Base-by-base conservation (phyloP, 768 basidiomycete species). In the Rhizopogon vulgaris region DNA sequence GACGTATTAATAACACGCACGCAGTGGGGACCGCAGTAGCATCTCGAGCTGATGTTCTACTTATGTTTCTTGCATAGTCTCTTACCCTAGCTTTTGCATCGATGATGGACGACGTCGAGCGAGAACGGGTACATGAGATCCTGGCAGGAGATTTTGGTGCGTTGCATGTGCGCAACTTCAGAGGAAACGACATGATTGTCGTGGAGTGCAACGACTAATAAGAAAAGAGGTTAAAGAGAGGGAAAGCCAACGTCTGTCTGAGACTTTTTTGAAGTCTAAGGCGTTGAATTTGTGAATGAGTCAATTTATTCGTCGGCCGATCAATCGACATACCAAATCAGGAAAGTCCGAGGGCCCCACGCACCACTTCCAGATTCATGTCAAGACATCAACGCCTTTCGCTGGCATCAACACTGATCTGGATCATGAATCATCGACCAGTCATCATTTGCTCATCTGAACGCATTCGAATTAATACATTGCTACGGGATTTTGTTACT, bases 21-120 rank as follows among this genome's bases (percentile, higher is more conserved):
- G 79, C 72, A 54, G 78, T 62, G 4, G 80, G 80, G 34, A 83
- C 82, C 48, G 84, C 76, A 28, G 75, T 73, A 49, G 88, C 89
- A 53, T 78, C 75, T 54, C 75, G 73, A 17, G 72, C 64, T 6
- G 85, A 79, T 11, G 85, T 78, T 54, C 83, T 82, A 65, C 86
- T 88, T 63, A 93, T 79, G 61, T 80, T 75, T 60, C 91, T 74
- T 8, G 83, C 85, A 71, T 87, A 84, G 60, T 90, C 88, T 60
- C 80, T 73, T 48, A 92, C 85, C 69, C 89, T 82, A 46, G 81
- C 80, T 73, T 87, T 90, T 39, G 90, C 90, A 40, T 93, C 90
- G 52, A 86, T 63, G 64, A 87, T 85, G 12, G 83, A 80, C 41
- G 71, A 56, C 28, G 82, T 81, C 1, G 82, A 83, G 54, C 73